Conservation (phyloP, 192 early-diverging fungal species). For the Podila horticola region DNA sequence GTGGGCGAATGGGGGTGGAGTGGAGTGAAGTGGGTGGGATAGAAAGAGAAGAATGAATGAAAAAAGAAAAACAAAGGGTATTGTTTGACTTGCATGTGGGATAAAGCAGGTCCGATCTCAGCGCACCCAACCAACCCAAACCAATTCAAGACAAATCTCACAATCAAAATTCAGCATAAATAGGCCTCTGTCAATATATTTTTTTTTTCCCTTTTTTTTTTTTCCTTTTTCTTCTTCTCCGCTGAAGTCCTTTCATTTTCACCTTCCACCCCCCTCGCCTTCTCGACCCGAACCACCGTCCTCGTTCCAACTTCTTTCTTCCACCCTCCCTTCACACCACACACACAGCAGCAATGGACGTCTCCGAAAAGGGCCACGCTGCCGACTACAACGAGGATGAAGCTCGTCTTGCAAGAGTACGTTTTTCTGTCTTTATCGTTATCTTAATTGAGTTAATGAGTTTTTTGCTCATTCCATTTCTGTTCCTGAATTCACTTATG, state of each 20-base stretch:
- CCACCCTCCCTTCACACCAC: background rate
- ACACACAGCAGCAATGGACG: slow-evolving; percentile 12
- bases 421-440: background rate
- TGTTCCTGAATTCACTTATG: background rate
- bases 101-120: background rate
- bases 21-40: background rate
- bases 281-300: too few relatives aligned
- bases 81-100: background rate
- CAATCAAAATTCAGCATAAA: background rate
- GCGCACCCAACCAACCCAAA: too few relatives aligned
- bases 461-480: background rate
- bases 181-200: background rate
- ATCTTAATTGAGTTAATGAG: too few relatives aligned
- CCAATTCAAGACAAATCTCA: background rate
- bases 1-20: background rate
- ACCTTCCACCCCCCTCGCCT: background rate
- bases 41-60: background rate
- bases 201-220: background rate
- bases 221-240: slow-evolving; percentile 2
- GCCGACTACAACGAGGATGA: slow-evolving; percentile 47
- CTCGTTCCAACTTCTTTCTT: background rate
- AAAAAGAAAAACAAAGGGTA: background rate
- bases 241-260: background rate
- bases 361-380: slow-evolving; percentile 35
- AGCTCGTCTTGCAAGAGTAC: slow-evolving; percentile 41